Evolutionary conservation across 2,329 filamentous ascomycete genomes (phyloP), one percentile per base, ranked within the genome.

Genomic region (Fusarium graminum): DNA sequence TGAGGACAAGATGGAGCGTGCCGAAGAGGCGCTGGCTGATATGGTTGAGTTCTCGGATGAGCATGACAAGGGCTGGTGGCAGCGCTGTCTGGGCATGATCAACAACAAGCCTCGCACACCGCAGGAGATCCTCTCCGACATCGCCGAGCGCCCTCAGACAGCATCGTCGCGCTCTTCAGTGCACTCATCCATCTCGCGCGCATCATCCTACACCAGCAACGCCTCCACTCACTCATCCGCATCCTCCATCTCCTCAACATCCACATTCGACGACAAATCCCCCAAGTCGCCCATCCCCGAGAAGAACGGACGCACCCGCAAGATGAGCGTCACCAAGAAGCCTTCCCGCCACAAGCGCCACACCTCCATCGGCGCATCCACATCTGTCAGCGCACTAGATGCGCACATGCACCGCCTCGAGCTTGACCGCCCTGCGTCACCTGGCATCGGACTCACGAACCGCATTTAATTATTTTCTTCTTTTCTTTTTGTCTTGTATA

Each of bases 281-380:
- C 41, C 52, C 30, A 63, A 71, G 65, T 59, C 61, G 19, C 43
- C 56, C n/a, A 50, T 58, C 8, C 43, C 59, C 11, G 70, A 73
- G 40, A 71, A 74, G 59, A 70, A 66, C 29, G 62, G 43, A 0
- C 72, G 72, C 4, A 67, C 72, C 13, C 70, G 72, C 42, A 74
- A 74, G 71, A 74, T 74, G 72, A 74, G 72, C 67, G 42, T 72
- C 22, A 73, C 72, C 40, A 63, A 63, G 51, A 72, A 70, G 52
- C 53, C 65, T 6, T 57, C 67, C 13, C 57, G 70, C 6, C 72
- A 74, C 49, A 74, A 68, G 53, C 53, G 71, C 2, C 65, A 68
- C 17, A 63, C 69, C 0, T 74, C 72, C 1, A 69, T 65, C 1
- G 68, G 70, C 17, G 59, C 60, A 3, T 63, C 60, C 22, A 63